These are phyloP conservation scores for Hygrophoropsis aurantiaca DNA, from an alignment of 768 basidiomycete species.

Conservation along the genomic window DNA sequence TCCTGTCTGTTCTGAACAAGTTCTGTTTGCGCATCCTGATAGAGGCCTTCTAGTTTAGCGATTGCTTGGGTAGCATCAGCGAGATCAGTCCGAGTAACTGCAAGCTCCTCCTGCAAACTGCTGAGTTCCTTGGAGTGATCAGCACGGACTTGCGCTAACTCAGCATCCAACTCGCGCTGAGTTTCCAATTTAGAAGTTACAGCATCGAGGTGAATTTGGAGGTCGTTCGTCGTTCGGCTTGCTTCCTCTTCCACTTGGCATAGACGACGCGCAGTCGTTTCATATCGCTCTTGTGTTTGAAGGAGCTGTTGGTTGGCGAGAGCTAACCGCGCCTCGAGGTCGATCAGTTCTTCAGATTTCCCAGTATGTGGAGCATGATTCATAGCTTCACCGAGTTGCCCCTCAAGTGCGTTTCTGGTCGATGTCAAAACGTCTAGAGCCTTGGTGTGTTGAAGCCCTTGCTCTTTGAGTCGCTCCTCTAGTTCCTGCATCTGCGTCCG, in stretches of 20 bases:
- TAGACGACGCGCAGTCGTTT: conserved; percentile 34
- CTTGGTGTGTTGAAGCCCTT: no score
- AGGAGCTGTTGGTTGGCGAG: conserved; percentile 34
- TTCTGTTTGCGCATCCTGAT: conserved; percentile 23
- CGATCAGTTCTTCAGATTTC: conserved; percentile 4
- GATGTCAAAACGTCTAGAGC: conserved; percentile 25
- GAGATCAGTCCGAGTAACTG: conserved; percentile 20
- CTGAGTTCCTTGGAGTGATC: conserved; percentile 16
- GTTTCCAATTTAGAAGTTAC: conserved; percentile 12
- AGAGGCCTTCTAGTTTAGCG: conserved; percentile 23
- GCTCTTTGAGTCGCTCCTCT: conserved; percentile 4
- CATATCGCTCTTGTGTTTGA: conserved; percentile 32
- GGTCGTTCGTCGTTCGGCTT: conserved; percentile 27
- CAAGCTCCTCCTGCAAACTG: conserved; percentile 23
- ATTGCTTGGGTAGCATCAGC: conserved; percentile 20
- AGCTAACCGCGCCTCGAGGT: conserved; percentile 31
- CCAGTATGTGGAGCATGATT: conserved; percentile 2
- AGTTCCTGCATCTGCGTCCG: conserved; percentile 1
- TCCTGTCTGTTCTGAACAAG: conserved; percentile 20
- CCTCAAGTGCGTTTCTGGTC: conserved; percentile 26
- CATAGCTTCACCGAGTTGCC: conserved; percentile 15
- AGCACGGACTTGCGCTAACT: background rate
- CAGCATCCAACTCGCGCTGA: conserved; percentile 10
- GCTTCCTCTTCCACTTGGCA: conserved; percentile 32
- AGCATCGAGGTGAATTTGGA: conserved; percentile 26